Conservation (phyloP, 2,329 filamentous ascomycete genomes). For the Fonsecaea nubica region DNA sequence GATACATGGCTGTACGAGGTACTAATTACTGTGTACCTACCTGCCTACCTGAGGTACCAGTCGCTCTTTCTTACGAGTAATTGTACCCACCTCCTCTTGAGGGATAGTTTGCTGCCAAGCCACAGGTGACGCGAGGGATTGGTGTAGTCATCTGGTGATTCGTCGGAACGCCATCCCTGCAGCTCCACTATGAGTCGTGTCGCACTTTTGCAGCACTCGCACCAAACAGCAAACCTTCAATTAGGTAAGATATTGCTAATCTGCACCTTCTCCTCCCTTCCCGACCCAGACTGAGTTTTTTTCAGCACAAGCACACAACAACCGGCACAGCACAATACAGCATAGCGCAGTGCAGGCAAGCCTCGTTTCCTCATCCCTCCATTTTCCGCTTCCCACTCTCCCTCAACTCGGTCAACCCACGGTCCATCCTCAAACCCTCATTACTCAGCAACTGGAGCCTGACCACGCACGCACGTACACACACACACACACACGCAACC, state of each 20-base stretch:
- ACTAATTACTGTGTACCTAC: no score
- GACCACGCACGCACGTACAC: conserved; percentile 6
- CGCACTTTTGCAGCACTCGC: background rate
- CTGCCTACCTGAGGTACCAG: background rate
- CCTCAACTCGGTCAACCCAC: background rate
- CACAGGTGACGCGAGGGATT: conserved; percentile 13
- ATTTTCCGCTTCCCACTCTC: background rate
- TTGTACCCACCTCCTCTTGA: background rate
- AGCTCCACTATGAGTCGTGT: background rate
- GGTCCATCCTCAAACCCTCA: conserved; percentile 3
- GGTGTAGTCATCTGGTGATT: background rate
- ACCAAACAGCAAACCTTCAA: background rate
- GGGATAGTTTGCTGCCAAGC: conserved; percentile 1
- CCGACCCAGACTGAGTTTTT: background rate
- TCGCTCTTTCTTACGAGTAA: background rate
- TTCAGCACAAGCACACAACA: no score
- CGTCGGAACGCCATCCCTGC: background rate
- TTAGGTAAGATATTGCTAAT: conserved; percentile 40
- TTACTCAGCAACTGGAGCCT: conserved; percentile 27
- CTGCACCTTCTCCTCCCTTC: conserved; percentile 19
- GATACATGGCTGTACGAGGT: background rate
- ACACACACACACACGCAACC: background rate
- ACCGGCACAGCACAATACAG: no score
- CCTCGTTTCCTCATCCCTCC: background rate
- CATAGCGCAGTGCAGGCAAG: background rate